phyloP scores from a whole-genome alignment of 2,329 filamentous ascomycete species.

The Lachnellula arida region DNA sequence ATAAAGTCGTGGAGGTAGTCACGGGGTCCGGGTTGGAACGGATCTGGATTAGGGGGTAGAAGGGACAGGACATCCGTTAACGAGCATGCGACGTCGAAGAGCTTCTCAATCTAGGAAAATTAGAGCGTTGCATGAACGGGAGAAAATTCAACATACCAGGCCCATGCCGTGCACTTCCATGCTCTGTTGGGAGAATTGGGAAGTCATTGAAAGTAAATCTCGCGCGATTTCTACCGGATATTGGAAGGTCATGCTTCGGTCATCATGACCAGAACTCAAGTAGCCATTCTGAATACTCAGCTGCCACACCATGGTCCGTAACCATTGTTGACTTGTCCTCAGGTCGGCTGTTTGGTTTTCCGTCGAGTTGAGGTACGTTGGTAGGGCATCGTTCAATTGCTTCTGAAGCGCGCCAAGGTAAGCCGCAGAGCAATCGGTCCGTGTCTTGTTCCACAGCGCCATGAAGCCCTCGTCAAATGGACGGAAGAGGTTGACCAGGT shows the following conservation, averaged over 20 bases:
- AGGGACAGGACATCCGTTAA: constrained; percentile 69
- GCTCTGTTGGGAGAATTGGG: constrained; percentile 65
- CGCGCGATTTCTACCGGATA: constrained; percentile 59
- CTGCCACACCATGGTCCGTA: constrained; percentile 61
- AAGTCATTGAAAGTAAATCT: constrained; percentile 61
- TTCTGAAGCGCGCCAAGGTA: constrained; percentile 57
- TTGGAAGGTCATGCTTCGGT: constrained; percentile 55
- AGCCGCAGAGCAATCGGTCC: constrained; percentile 49
- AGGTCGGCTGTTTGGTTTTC: constrained; percentile 53
- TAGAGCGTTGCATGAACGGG: constrained; percentile 4
- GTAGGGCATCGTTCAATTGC: constrained; percentile 53
- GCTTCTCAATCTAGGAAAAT: constrained; percentile 61
- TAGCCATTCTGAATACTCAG: constrained; percentile 52
- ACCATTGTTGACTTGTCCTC: constrained; percentile 58
- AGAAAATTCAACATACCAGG: constrained; percentile 49
- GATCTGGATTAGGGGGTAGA: constrained; percentile 54
- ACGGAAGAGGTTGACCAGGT: constrained; percentile 58
- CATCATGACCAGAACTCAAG: constrained; percentile 42
- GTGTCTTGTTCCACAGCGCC: constrained; percentile 62
- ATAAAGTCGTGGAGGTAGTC: constrained; percentile 70
- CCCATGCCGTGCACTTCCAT: constrained; percentile 73
- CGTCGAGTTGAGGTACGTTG: constrained; percentile 44
- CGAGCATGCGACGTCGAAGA: constrained; percentile 71
- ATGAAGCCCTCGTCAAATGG: constrained; percentile 63
- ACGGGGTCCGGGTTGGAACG: constrained; percentile 62